These are phyloP conservation scores for Musa schizocarpa DNA, from an alignment of 176 grass and related monocot genomes.

Conservation along the genomic window DNA sequence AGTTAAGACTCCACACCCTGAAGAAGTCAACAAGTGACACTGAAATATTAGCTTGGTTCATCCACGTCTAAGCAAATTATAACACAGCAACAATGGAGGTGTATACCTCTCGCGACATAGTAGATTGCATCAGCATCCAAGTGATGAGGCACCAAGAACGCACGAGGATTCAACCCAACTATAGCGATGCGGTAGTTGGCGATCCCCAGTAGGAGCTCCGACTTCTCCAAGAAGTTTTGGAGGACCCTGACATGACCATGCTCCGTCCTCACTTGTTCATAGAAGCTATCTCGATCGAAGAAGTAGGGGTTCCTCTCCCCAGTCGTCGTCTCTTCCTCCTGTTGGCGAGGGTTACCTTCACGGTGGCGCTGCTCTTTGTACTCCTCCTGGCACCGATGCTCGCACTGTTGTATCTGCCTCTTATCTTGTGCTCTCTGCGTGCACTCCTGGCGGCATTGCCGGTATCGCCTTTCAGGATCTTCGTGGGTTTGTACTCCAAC, in stretches of 20 bases:
- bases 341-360: neutral
- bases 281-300: conserved; percentile 46
- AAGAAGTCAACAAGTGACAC: neutral
- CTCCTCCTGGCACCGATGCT: neutral
- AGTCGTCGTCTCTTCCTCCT: neutral
- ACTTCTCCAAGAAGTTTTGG: conserved; percentile 42
- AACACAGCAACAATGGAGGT: neutral
- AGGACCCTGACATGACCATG: conserved; percentile 40
- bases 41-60: neutral
- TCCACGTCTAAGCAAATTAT: neutral
- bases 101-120: conserved; percentile 51
- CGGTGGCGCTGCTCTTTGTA: conserved; percentile 2
- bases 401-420: neutral
- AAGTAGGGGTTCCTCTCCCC: conserved; percentile 36
- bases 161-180: conserved; percentile 42
- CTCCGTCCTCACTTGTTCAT: conserved; percentile 21
- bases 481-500: neutral
- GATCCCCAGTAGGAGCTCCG: conserved; percentile 51
- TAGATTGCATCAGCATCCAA: conserved; percentile 47
- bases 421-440: too few species aligned
- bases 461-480: neutral
- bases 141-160: conserved; percentile 54
- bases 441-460: conserved; percentile 1
- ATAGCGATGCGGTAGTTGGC: conserved; percentile 55
- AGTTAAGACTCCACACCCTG: conserved; percentile 46